phyloP scores from a whole-genome alignment of 768 basidiomycete genomes.

The Gymnopilus junonius region DNA sequence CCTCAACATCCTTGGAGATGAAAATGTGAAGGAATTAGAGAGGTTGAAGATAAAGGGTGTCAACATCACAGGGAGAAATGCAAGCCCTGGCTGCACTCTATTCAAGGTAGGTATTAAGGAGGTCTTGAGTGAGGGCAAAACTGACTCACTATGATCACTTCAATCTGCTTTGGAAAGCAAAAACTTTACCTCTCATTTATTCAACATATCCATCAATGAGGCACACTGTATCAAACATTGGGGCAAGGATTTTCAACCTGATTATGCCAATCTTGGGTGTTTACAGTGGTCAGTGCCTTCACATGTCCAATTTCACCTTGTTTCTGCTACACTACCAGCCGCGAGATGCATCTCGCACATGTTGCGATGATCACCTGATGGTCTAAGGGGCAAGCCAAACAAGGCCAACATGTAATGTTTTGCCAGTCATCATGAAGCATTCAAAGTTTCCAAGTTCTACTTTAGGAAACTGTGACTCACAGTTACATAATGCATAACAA shows the following conservation, averaged over 20 bases:
- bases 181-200: neutral
- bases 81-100: neutral
- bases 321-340: neutral
- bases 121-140: no score
- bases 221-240: neutral
- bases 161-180: neutral
- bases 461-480: no score
- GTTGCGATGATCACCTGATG: no score
- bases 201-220: neutral
- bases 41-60: neutral
- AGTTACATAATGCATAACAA: no score
- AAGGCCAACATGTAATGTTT: no score
- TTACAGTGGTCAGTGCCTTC: neutral
- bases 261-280: neutral
- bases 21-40: neutral
- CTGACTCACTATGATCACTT: neutral
- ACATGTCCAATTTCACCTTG: neutral
- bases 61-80: neutral
- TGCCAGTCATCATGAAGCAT: no score
- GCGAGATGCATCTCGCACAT: no score
- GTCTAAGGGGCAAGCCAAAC: no score
- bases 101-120: neutral
- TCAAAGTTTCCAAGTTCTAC: no score
- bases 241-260: neutral
- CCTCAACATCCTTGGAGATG: neutral